Evolutionary conservation across 441 rosid genomes (phyloP).

Genomic region (Raphanus hybrid): DNA sequence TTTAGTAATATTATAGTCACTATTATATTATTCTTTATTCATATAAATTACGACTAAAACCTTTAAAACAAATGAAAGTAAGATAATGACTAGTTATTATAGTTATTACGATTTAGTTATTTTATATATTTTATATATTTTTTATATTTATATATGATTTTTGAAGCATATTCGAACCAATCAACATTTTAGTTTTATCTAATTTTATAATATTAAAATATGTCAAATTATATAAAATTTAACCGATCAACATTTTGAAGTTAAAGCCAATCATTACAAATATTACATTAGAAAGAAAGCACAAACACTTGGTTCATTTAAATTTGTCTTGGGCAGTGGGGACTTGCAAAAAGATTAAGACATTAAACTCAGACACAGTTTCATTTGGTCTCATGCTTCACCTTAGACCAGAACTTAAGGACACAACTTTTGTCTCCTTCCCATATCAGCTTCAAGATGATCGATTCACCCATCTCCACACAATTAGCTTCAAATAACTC

Average conservation of each 20-base stretch:
- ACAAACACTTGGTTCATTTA: neutral
- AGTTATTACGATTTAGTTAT: too few species aligned
- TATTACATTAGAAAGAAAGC: neutral
- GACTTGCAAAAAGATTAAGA: neutral
- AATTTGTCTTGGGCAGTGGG: conserved; percentile 1
- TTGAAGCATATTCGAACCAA: too few species aligned
- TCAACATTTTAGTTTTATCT: too few species aligned
- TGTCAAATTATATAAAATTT: neutral
- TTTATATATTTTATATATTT: too few species aligned
- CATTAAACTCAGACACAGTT: neutral
- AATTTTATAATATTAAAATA: too few species aligned
- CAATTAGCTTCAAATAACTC: conserved; percentile 12
- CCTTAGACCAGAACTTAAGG: conserved; percentile 24
- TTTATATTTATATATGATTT: too few species aligned
- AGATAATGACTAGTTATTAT: too few species aligned
- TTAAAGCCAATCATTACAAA: neutral
- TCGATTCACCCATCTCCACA: conserved; percentile 2
- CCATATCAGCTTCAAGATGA: conserved; percentile 13
- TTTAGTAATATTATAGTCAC: too few species aligned
- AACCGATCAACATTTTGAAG: neutral
- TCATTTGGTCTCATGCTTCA: neutral
- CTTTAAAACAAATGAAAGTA: too few species aligned
- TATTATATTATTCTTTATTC: too few species aligned
- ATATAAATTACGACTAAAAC: too few species aligned
- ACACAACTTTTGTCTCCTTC: conserved; percentile 2